Conservation (phyloP, 2,329 filamentous ascomycete genomes). For the Verticillium isaacii region DNA sequence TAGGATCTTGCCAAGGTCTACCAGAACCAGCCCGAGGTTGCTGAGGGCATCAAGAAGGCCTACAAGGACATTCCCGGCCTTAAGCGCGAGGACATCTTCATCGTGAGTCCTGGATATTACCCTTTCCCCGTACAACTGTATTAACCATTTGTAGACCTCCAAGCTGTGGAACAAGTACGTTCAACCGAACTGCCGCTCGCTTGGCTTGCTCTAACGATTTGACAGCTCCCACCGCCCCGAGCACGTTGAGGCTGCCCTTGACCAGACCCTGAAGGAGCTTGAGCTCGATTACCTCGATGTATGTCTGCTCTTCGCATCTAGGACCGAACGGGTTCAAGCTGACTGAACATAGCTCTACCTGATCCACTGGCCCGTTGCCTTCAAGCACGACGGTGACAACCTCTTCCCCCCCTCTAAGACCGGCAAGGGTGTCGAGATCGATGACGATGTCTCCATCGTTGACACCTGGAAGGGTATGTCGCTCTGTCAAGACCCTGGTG, state of each 20-base stretch:
- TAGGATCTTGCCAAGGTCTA: conserved; percentile 47
- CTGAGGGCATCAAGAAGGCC: conserved; percentile 46
- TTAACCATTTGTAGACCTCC: conserved; percentile 38
- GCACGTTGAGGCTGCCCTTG: conserved; percentile 49
- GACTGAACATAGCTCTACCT: conserved; percentile 42
- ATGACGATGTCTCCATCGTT: conserved; percentile 28
- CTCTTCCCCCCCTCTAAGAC: conserved; percentile 37
- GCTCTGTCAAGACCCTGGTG: background rate
- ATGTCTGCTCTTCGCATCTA: background rate
- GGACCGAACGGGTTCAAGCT: background rate
- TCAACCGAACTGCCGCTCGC: background rate
- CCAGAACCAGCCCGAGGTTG: conserved; percentile 59
- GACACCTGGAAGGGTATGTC: conserved; percentile 38
- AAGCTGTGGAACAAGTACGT: conserved; percentile 57
- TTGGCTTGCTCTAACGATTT: background rate
- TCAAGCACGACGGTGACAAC: conserved; percentile 25
- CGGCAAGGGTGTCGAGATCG: conserved; percentile 27
- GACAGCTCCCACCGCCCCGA: conserved; percentile 55
- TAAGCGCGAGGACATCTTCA: conserved; percentile 51
- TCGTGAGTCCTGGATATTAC: conserved; percentile 18
- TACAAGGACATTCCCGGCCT: conserved; percentile 43
- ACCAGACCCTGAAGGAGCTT: conserved; percentile 51
- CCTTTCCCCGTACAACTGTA: too few relatives aligned
- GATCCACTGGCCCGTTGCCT: conserved; percentile 58
- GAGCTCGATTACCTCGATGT: conserved; percentile 54